A percentile compares a stretch with the other conserved stretches of the same genome.
Evolutionary conservation across 2,329 filamentous ascomycete species (phyloP).

Genomic region (Fusarium brevicatenulatum): DNA sequence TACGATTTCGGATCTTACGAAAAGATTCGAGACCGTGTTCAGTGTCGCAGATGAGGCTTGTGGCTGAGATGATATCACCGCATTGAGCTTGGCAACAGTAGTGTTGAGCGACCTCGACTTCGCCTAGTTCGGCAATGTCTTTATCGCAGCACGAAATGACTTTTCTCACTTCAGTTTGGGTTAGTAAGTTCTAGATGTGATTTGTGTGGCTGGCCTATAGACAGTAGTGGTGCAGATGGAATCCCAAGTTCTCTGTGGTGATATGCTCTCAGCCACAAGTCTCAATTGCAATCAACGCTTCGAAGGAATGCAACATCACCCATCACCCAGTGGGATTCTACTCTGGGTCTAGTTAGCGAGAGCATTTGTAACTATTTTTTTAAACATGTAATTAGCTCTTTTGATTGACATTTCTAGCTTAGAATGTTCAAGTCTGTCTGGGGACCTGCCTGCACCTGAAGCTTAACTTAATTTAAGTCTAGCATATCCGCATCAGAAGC

Average conservation of each 20-base stretch:
- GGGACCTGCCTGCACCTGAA: not conserved
- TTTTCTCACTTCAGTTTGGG: not conserved
- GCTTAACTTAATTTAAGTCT: not conserved
- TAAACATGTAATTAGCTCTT: no score
- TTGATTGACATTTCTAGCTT: not conserved
- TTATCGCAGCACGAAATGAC: accelerated
- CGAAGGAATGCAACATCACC: not conserved
- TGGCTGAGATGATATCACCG: not conserved
- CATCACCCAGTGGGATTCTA: no score
- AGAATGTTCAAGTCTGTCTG: not conserved
- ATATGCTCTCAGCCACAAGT: not conserved
- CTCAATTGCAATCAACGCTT: not conserved
- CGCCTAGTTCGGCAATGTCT: not conserved
- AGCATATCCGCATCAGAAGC: accelerated
- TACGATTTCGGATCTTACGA: not conserved
- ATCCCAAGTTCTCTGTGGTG: not conserved
- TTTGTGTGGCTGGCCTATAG: not conserved
- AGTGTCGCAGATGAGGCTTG: not conserved
- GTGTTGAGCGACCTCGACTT: not conserved
- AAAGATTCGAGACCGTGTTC: not conserved
- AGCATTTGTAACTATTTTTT: no score
- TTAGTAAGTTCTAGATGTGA: not conserved
- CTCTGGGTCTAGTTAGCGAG: accelerated
- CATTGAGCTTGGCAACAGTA: not conserved
- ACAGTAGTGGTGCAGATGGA: not conserved